Percentiles rank a stretch among this genome's conserved stretches.
Evolutionary conservation across 371 early-diverging fungal genomes (phyloP).

Genomic region (Fennellomyces sp.): DNA sequence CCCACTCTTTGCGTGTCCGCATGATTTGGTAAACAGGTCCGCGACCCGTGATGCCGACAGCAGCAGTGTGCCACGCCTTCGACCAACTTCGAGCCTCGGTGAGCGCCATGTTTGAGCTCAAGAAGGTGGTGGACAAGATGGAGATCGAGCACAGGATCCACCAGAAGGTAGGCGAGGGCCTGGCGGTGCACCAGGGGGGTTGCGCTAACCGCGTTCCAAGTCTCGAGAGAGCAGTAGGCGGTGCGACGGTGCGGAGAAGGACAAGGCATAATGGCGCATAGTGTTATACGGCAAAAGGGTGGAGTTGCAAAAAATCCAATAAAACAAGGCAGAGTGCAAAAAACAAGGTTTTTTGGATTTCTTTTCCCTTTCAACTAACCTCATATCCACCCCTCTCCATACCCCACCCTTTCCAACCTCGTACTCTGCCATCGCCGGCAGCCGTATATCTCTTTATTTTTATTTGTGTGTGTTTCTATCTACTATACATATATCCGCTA

Average conservation of each 20-base stretch:
- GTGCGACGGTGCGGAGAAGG: conserved; percentile 6
- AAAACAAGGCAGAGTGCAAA: conserved; percentile 1
- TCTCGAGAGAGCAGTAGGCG: neutral
- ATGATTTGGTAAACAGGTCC: conserved; percentile 39
- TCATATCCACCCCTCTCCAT: conserved; percentile 16
- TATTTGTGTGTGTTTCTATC: neutral
- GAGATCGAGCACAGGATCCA: conserved; percentile 65
- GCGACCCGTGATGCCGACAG: conserved; percentile 84
- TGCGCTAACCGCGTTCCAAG: too few species aligned
- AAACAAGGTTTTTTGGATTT: conserved; percentile 15
- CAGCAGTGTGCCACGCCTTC: conserved; percentile 70
- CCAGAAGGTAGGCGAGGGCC: conserved; percentile 2
- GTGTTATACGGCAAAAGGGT: conserved; percentile 6
- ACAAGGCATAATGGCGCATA: neutral
- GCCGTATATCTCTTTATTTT: neutral
- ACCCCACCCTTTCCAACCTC: neutral
- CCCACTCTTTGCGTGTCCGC: conserved; percentile 3
- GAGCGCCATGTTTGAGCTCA: conserved; percentile 76
- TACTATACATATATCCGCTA: conserved; percentile 4
- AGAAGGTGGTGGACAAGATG: conserved; percentile 78
- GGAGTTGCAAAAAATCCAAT: conserved; percentile 16
- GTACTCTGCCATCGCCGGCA: too few species aligned
- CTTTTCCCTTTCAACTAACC: conserved; percentile 9
- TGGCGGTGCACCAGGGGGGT: too few species aligned
- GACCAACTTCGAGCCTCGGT: conserved; percentile 75